phyloP scores from a whole-genome alignment of 1,139 yeast species.

The Debaryomyces fabryi region DNA sequence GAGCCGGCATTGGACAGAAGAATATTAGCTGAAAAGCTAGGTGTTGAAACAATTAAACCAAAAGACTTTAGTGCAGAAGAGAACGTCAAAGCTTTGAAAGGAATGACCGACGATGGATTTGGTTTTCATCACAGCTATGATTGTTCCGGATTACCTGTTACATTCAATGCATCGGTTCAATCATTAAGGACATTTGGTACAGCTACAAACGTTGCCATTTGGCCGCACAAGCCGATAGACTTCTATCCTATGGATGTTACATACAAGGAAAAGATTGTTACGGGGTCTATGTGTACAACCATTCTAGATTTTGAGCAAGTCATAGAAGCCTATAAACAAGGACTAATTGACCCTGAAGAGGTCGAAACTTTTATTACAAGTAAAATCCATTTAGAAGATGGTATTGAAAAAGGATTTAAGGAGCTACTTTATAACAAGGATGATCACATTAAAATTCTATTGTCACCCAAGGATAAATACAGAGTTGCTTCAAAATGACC shows the following conservation, averaged over 20 bases:
- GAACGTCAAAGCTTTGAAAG: slow-evolving; percentile 33
- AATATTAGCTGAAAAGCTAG: slow-evolving; percentile 52
- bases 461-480: neutral
- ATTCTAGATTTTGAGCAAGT: slow-evolving; percentile 51
- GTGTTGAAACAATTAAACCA: slow-evolving; percentile 56
- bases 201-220: slow-evolving; percentile 67
- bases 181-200: slow-evolving; percentile 60
- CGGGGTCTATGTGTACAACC: slow-evolving; percentile 54
- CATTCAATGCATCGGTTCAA: slow-evolving; percentile 53
- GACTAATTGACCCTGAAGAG: slow-evolving; percentile 40
- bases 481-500: neutral
- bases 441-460: slow-evolving; percentile 46
- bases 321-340: slow-evolving; percentile 44
- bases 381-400: slow-evolving; percentile 41
- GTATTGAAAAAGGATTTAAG: slow-evolving; percentile 46
- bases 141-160: slow-evolving; percentile 61
- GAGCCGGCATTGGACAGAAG: slow-evolving; percentile 63
- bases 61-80: slow-evolving; percentile 31
- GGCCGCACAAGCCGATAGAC: slow-evolving; percentile 41
- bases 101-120: slow-evolving; percentile 46
- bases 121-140: slow-evolving; percentile 64
- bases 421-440: slow-evolving; percentile 47
- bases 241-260: slow-evolving; percentile 51
- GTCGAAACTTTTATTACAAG: slow-evolving; percentile 46
- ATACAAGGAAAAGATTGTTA: slow-evolving; percentile 42